Evolutionary conservation across 345 rosid species (phyloP), one percentile per base, ranked within the genome.

Genomic region (Sonneratia caseolaris): DNA sequence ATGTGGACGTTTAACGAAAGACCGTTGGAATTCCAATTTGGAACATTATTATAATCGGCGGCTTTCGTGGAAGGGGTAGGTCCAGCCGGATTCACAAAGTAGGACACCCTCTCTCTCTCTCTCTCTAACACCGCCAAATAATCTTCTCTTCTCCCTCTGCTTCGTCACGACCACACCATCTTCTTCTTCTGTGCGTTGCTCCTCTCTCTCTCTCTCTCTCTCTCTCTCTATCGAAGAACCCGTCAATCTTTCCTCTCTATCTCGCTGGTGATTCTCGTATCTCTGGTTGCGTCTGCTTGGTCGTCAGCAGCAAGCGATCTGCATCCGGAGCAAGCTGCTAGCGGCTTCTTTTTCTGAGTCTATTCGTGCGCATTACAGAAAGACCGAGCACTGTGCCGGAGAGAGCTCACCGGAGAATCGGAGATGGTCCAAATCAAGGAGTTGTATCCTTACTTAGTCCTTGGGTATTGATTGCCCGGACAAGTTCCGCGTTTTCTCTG

Each of bases 361-460:
- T 7, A 22, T 8, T 32, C 32, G 32, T 22, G 32, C 64, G 32
- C 64, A 57, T n/a, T 22, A n/a, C 64, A n/a, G 32, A 10, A 10
- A n/a, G 64, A 10, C 35, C 24, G 64, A 57, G 64, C 64, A 3
- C 9, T 57, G 66, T 35, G 37, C 66, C 38, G 66, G 36, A 59
- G 35, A 40, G 74, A 43, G 68, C 62, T 5, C 56, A 10, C 24
- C 24, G 75, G 57, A 71, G 45, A 86, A 12, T 18, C 24, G 71
- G 38, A 68, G 48, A 88, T 88, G 93, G 93, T 88, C 66, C 90
- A 86, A 59, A 78, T 85, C 74, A 88, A 82, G 79, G 93, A 88
- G 75, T 85, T 88, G 93, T 88, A 88, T 88, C 93, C 90, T 85
- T 73, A 22, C 68, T 42, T 42, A 42, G 18, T 49, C 19, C 4